Percentiles rank a stretch among this genome's conserved stretches.
Evolutionary conservation across 129 eudicot genomes (phyloP).

Genomic region (Apium graveolens): DNA sequence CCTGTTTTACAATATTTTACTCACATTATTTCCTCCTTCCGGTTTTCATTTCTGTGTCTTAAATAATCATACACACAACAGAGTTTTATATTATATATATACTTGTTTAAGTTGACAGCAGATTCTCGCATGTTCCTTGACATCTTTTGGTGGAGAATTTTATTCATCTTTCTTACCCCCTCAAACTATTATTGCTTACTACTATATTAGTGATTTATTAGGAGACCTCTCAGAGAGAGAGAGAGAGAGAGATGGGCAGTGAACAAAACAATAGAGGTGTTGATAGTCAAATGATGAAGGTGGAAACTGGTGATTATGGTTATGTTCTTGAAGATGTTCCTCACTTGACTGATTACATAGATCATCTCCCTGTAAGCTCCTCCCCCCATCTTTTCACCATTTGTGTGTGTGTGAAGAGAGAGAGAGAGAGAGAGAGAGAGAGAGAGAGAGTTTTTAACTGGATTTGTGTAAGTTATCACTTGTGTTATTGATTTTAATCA

Average conservation of each 20-base stretch:
- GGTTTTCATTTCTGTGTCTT: not conserved
- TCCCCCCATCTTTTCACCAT: not conserved
- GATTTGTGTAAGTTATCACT: not conserved
- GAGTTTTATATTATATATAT: not conserved
- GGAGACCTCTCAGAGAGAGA: not conserved
- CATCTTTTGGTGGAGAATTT: not conserved
- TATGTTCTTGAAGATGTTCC: slow-evolving; percentile 95
- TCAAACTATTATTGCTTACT: not conserved
- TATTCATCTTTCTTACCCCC: not conserved
- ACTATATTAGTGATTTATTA: not conserved
- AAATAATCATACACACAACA: not conserved
- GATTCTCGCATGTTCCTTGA: not conserved
- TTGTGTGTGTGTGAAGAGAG: not conserved
- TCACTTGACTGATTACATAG: slow-evolving; percentile 81
- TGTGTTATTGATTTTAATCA: not conserved
- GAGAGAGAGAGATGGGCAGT: not conserved
- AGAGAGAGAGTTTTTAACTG: not conserved
- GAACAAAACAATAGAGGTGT: not conserved
- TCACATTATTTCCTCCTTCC: not conserved
- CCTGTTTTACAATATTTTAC: not conserved
- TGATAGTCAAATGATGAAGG: slow-evolving; percentile 36
- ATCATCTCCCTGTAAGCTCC: slow-evolving; percentile 53
- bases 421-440: no score
- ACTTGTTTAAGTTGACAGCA: not conserved
- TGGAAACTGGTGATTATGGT: slow-evolving; percentile 59